Conservation (phyloP, 1,284 basidiomycete species). For the Ustilago vetiveriae region DNA sequence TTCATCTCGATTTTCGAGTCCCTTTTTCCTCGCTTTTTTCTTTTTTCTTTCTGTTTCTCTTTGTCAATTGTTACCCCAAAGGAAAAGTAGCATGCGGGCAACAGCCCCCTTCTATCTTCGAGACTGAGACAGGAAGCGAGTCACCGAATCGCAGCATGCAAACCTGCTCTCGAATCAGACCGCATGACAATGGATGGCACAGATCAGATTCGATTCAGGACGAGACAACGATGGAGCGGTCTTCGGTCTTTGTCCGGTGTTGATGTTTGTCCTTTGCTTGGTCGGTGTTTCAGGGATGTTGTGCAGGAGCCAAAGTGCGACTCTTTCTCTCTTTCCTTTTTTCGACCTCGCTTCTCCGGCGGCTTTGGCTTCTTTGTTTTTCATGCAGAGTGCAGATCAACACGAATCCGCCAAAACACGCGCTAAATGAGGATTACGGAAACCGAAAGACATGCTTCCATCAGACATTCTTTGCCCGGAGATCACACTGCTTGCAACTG, state of each 20-base stretch:
- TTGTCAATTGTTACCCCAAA: too few species aligned
- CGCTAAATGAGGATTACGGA: background rate
- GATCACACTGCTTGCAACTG: too few species aligned
- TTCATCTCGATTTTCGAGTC: too few species aligned
- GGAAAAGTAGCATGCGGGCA: too few species aligned
- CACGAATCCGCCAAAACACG: background rate
- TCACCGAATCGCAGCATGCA: conserved; percentile 19
- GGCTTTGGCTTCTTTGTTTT: background rate
- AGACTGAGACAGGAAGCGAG: too few species aligned
- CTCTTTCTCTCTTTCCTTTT: background rate
- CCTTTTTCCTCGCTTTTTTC: too few species aligned
- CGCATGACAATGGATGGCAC: background rate
- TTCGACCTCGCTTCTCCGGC: background rate
- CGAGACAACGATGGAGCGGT: background rate
- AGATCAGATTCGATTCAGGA: too few species aligned
- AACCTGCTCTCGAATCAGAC: too few species aligned
- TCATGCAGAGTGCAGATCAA: background rate
- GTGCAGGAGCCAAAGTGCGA: background rate
- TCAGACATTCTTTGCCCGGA: background rate
- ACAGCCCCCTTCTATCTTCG: too few species aligned
- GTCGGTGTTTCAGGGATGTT: too few species aligned
- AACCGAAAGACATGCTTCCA: background rate
- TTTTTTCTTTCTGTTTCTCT: too few species aligned
- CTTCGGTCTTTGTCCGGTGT: background rate
- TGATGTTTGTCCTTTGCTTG: too few species aligned